A percentile compares a stretch with the other conserved stretches of the same genome.
Evolutionary conservation across 306 rosid species (phyloP).

Genomic region (Lagenaria siceraria): DNA sequence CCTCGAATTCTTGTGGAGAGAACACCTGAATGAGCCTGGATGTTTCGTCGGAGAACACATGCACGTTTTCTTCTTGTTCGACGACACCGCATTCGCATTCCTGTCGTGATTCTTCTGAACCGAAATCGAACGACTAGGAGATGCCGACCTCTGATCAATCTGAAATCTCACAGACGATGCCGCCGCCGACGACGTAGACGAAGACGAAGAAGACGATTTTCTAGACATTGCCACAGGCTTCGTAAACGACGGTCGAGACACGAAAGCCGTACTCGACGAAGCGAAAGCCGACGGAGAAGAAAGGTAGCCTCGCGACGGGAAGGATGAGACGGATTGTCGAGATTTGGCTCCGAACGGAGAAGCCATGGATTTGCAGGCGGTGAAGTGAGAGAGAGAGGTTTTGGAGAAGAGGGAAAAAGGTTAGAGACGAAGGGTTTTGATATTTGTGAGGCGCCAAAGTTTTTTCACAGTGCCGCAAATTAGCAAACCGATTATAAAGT

Average conservation of each 20-base stretch:
- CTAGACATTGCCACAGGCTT: constrained; percentile 35
- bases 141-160: constrained; percentile 48
- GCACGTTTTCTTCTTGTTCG: constrained; percentile 43
- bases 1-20: constrained; percentile 51
- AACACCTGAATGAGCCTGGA: constrained; percentile 88
- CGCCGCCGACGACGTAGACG: not conserved
- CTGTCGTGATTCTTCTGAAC: constrained; percentile 25
- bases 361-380: not conserved
- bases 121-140: constrained; percentile 21
- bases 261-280: constrained; percentile 39
- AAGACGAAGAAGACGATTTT: not conserved
- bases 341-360: not conserved
- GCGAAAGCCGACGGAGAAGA: constrained; percentile 44
- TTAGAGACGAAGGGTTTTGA: not conserved
- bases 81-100: not conserved
- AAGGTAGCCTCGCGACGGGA: constrained; percentile 35
- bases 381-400: not conserved
- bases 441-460: not conserved
- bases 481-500: not conserved
- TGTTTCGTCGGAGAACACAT: constrained; percentile 87
- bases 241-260: constrained; percentile 41
- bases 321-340: not conserved
- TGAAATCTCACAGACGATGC: constrained; percentile 48
- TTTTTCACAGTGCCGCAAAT: not conserved
- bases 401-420: not conserved